A percentile compares a stretch with the other conserved stretches of the same genome.
Conservation (phyloP, 257 asterid species). For the Primulina eburnea region DNA sequence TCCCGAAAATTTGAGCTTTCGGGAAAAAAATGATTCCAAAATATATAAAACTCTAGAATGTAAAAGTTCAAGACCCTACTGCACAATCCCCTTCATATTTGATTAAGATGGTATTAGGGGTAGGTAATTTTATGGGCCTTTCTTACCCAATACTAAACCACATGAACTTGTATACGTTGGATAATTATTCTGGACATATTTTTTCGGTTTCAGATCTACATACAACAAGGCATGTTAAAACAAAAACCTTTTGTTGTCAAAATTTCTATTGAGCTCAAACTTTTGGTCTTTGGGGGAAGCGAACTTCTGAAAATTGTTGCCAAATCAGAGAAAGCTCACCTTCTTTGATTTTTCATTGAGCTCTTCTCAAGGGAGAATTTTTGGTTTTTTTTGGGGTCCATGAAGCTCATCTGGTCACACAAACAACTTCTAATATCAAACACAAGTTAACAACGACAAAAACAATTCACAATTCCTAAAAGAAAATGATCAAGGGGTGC, state of each 20-base stretch:
- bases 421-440: neutral
- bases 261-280: neutral
- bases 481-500: neutral
- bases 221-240: neutral
- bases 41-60: neutral
- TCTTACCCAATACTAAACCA: neutral
- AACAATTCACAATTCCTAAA: neutral
- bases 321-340: conserved; percentile 29
- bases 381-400: conserved; percentile 59
- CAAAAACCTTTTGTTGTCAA: neutral
- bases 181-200: neutral
- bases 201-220: neutral
- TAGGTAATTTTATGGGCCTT: neutral
- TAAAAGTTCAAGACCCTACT: neutral
- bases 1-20: neutral
- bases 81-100: neutral
- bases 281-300: neutral
- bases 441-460: neutral
- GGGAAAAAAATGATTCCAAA: neutral
- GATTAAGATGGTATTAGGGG: neutral
- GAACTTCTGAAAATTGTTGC: neutral
- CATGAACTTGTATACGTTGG: neutral
- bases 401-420: conserved; percentile 49
- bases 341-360: conserved; percentile 65
- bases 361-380: conserved; percentile 58